phyloP scores from a whole-genome alignment of 2,329 filamentous ascomycete species.

The Knoxdaviesia proteae region DNA sequence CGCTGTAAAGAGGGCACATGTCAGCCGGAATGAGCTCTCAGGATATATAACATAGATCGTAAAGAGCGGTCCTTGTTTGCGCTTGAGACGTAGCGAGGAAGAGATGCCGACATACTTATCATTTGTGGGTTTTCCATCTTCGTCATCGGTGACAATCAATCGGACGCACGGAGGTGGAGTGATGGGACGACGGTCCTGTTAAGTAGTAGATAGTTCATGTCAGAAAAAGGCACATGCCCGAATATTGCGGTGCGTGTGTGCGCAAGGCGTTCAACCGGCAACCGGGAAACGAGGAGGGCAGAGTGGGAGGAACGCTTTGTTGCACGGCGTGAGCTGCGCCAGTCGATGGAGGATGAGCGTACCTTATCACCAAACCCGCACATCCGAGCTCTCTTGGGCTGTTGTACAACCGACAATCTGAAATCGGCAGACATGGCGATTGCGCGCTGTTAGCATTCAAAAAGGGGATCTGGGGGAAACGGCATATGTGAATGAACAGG shows the following conservation, averaged over 20 bases:
- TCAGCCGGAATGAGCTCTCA: no score
- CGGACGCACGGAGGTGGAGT: slow-evolving; percentile 86
- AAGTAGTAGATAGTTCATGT: slow-evolving; percentile 4
- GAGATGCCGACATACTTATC: slow-evolving; percentile 1
- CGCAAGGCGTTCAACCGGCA: no score
- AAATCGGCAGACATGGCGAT: neutral
- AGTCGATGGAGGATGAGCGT: slow-evolving; percentile 8
- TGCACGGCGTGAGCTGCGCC: no score
- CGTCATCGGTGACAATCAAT: slow-evolving; percentile 55
- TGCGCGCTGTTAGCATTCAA: neutral
- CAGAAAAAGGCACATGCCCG: neutral
- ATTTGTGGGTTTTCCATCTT: slow-evolving; percentile 35
- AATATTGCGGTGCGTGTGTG: neutral
- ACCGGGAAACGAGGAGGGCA: neutral
- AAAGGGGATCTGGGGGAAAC: no score
- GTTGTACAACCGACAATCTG: slow-evolving; percentile 65
- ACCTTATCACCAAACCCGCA: slow-evolving; percentile 98
- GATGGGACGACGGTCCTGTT: slow-evolving; percentile 77
- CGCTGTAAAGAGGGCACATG: slow-evolving; percentile 19
- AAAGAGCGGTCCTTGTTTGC: neutral
- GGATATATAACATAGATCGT: no score
- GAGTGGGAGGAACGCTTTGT: neutral
- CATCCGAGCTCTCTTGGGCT: slow-evolving; percentile 86
- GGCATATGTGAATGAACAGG: no score
- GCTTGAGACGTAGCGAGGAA: neutral